A percentile compares a stretch with the other conserved stretches of the same genome.
These are phyloP conservation scores for Cercospora sp. DNA, from an alignment of 2,329 filamentous ascomycete species.

Conservation along the genomic window DNA sequence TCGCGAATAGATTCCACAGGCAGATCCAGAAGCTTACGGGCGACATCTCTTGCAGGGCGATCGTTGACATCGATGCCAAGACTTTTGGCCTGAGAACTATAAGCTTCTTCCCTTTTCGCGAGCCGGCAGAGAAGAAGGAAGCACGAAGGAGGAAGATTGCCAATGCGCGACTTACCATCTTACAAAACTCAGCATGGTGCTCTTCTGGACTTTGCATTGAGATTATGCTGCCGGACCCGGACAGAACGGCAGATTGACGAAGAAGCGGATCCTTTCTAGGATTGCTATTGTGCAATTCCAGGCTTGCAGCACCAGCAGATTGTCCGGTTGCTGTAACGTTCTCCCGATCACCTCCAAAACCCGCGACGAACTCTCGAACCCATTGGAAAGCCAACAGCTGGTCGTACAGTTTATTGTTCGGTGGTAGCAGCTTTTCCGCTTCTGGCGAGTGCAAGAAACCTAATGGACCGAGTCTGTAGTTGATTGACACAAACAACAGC, in stretches of 20 bases:
- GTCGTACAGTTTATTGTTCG: background rate
- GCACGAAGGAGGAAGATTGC: background rate
- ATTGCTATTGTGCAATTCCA: background rate
- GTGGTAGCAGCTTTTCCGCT: background rate
- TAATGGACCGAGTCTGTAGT: background rate
- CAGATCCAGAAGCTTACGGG: background rate
- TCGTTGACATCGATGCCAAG: background rate
- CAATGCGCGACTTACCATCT: background rate
- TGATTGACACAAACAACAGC: background rate
- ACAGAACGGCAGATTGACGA: background rate
- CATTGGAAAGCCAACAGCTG: background rate
- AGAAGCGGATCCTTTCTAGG: background rate
- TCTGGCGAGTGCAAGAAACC: background rate
- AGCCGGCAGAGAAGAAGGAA: background rate
- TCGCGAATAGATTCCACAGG: background rate
- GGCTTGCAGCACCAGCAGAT: background rate
- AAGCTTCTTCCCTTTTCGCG: background rate
- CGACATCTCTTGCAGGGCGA: background rate
- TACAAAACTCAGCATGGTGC: background rate
- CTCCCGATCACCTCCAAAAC: background rate
- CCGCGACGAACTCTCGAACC: background rate
- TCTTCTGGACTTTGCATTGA: background rate
- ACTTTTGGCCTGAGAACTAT: background rate
- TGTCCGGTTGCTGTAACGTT: background rate
- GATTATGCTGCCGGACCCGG: background rate